Conservation (phyloP, 2,329 filamentous ascomycete genomes). For the Conoideocrella luteorostrata region DNA sequence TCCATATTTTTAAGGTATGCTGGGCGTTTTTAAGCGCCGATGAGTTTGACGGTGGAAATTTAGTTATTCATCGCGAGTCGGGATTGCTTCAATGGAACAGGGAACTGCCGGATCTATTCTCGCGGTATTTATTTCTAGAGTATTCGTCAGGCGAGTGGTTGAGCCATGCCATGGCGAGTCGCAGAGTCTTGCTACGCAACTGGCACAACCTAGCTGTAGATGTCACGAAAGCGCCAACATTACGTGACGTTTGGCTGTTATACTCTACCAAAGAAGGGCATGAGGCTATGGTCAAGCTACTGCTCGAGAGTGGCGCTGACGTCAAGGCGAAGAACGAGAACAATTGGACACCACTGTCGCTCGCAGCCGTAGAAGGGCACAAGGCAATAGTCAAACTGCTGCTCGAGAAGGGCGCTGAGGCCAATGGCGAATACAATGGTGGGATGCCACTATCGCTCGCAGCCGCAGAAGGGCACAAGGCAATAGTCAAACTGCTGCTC, state of each 20-base stretch:
- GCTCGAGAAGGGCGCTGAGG: no score
- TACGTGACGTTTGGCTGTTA: no score
- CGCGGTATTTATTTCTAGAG: neutral
- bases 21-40: slow-evolving; percentile 4
- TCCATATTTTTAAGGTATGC: slow-evolving; percentile 7
- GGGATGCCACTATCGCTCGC: no score
- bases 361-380: neutral
- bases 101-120: neutral
- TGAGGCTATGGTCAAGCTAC: slow-evolving; percentile 1
- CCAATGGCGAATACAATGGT: no score
- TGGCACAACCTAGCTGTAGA: slow-evolving; percentile 2
- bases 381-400: slow-evolving; percentile 7
- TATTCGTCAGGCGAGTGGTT: neutral
- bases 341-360: slow-evolving; percentile 2
- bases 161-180: slow-evolving; percentile 3
- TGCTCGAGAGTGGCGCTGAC: slow-evolving; percentile 7
- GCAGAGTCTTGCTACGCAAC: neutral
- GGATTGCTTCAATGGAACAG: neutral
- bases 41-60: neutral
- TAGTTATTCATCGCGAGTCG: neutral
- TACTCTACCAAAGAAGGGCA: no score
- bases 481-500: no score
- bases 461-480: no score
- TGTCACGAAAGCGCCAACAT: slow-evolving; percentile 4
- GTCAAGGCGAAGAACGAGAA: neutral